Base-by-base conservation (phyloP, 1,284 basidiomycete genomes). In the Athelia psychrophila region DNA sequence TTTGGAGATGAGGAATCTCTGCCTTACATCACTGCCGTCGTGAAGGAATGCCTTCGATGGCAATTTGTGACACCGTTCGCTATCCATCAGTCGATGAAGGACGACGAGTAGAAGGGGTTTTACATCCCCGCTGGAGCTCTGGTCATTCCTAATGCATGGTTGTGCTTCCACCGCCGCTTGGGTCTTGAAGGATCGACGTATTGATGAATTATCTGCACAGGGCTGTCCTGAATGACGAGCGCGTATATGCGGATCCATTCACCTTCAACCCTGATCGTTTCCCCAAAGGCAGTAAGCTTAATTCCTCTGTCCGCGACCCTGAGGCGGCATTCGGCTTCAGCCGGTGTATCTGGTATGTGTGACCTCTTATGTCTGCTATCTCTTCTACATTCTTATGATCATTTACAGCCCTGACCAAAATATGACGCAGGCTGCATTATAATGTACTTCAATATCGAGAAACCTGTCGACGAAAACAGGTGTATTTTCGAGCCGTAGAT, bases 261-360 rank as follows among this genome's bases (percentile, higher is more conserved):
- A 51, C 55, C n/a, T 76, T 74, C 56, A 62, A 61, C 16, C 73
- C 73, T 1, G 67, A 67, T 15, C 64, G 71, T 0, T 73, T 65
- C 54, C 50, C 74, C 15, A 65, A 62, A 51, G 58, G 66, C 30
- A 68, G 69, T 6, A 61, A 67, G 44, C 60, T 71, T 12, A 59
- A 68, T 48, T 59, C 61, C 9, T 49, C 44, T 1, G 60, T 63
- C 3, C 50, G 55, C 47, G 60, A 66, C 51, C 69, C 70, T 6
- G 60, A 60, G 16, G 60, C 18, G 10, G 6, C 62, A 3, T 73
- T 71, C 51, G 72, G 69, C 2, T 72, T 58, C 49, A 71, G 72
- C n/a, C 58, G 71, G 16, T 56, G 71, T 69, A 30, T 30, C 27
- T 30, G 27, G 27, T 30, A 13, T 6, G 27, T 6, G 27, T 30